These are phyloP conservation scores for Podospora appendiculata DNA, from an alignment of 495 filamentous ascomycete species.

Conservation along the genomic window DNA sequence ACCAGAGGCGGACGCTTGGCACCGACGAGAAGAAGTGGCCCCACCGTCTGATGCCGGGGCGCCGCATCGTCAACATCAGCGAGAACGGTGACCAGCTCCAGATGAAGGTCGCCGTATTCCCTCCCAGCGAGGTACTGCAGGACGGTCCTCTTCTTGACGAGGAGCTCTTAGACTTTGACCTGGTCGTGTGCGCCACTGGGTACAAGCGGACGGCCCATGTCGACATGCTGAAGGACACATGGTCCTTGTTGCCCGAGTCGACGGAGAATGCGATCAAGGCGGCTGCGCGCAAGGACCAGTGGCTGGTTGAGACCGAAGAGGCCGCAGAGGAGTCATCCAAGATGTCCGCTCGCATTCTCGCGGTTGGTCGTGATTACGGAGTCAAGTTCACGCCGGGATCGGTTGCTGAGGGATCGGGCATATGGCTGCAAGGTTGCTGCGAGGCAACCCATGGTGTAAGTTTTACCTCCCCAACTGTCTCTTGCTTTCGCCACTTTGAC, in stretches of 20 bases:
- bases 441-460: constrained; percentile 85
- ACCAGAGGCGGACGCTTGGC: constrained; percentile 63
- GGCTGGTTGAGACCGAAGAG: constrained; percentile 22
- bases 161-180: constrained; percentile 64
- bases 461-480: constrained; percentile 5
- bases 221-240: constrained; percentile 59
- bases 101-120: constrained; percentile 35
- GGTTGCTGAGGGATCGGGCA: constrained; percentile 59
- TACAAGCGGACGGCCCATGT: constrained; percentile 76
- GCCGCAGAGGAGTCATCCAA: constrained; percentile 1
- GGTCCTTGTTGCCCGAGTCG: constrained; percentile 51
- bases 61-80: constrained; percentile 53
- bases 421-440: constrained; percentile 94
- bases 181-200: constrained; percentile 80
- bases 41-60: constrained; percentile 64
- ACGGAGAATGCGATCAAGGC: background rate
- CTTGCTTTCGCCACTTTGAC: background rate
- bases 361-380: constrained; percentile 59
- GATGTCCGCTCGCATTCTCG: constrained; percentile 15
- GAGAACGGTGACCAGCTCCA: constrained; percentile 30
- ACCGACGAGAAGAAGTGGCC: constrained; percentile 67
- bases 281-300: constrained; percentile 14
- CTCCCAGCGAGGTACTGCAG: constrained; percentile 19
- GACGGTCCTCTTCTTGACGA: constrained; percentile 29
- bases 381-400: constrained; percentile 58